Base-by-base conservation (phyloP, 1,284 basidiomycete species). In the Bjerkandera adusta region DNA sequence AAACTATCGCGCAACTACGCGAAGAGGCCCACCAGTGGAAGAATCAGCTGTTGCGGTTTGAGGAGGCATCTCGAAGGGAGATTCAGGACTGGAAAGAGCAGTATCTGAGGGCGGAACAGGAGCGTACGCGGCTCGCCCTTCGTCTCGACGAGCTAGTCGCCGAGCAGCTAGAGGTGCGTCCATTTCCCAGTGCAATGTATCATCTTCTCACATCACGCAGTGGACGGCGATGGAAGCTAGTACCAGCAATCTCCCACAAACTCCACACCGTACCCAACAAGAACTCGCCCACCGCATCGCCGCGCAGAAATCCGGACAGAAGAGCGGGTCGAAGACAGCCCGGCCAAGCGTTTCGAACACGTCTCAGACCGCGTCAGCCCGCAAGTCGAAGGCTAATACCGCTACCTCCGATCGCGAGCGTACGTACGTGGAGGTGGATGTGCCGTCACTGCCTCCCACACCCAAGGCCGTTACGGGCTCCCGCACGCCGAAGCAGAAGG, bases 71-170 rank as follows among this genome's bases (percentile, higher is more conserved):
- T 3, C 63, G 73, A 40, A 66, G 66, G 30, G 75, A 77, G 54
- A 63, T 70, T 1, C 57, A 65, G 12, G 80, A 81, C 54, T 86
- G 83, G 83, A 85, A 85, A 58, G 83, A 85, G 21, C 83, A 85
- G 52, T 86, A 82, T 56, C 63, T 80, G 36, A 75, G 80, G 15
- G 80, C 83, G 22, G 84, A 86, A 51, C 70, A 80, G 47, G 82
- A 85, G 49, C 71, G 83, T 47, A 72, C 70, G 26, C 68, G 72
- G 4, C 67, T 85, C 18, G 69, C 75, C 6, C 71, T 71, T 3
- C 70, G 77, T 25, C 61, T 83, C 10, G 80, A 83, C 37, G 79
- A 83, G 47, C 67, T 83, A 8, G 61, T 79, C 4, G 60, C 72
- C 7, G 75, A 77, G 43, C 72, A 73, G 46, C 59, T 76, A 25